Base-by-base conservation (phyloP, 2,329 filamentous ascomycete genomes). In the Xylaria sp. region DNA sequence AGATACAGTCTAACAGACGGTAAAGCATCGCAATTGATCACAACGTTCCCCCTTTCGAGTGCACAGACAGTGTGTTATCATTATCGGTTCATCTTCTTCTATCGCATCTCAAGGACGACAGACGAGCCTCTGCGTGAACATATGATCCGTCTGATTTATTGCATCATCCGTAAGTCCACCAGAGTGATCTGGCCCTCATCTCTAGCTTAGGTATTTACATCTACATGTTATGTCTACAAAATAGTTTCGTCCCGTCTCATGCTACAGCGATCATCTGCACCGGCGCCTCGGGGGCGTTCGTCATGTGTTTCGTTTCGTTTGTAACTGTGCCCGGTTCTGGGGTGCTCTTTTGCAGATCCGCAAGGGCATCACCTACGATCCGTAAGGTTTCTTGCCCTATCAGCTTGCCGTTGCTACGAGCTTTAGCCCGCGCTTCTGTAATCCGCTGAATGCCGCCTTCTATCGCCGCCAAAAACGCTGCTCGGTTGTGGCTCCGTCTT, bases 301-400 rank as follows among this genome's bases (percentile, higher is more conserved):
- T 15, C 21, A 13, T 21, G 27, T 29, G n/a, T 17, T 19, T 41
- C 4, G 27, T 8, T 23, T 27, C 19, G 15, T 44, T 5, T 23
- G 43, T 23, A 33, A 29, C 23, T 37, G 17, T 15, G 19, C 10
- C 13, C 9, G 10, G 5, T 35, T 25, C 19, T 23, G 19, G 5
- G 13, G 29, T 25, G 11, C n/a, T 11, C 29, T 48, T 8, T 13
- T 10, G 6, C 25, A 41, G 17, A 4, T 68, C 56, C 3, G 27
- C 55, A 15, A 69, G 29, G 27, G 72, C 72, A 25, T 70, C 63
- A 3, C 67, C 57, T 54, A 74, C 67, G 35, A 75, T 73, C 21
- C 59, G 63, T 15, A 74, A 59, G 9, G 68, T 66, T 60, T 71
- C 66, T 9, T 64, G 27, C 5, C 65, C 66, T 35, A 74, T 71